phyloP scores from a whole-genome alignment of 202 grass and related monocot genomes.

The Bolboschoenoplectus hybrid region DNA sequence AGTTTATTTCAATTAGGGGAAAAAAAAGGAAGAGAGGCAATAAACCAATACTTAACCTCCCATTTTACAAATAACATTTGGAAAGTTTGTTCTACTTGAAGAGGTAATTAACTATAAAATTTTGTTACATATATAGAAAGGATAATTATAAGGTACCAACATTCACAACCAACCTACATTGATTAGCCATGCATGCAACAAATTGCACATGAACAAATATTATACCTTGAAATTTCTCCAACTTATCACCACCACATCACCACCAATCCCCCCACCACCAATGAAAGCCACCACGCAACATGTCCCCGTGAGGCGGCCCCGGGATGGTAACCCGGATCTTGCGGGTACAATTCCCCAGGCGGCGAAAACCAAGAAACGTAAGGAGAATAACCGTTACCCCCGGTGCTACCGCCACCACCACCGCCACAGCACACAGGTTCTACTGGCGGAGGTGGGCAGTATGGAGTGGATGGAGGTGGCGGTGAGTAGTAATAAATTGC shows the following conservation, averaged over 20 bases:
- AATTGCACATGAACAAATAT: not conserved
- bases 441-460: slow-evolving; percentile 27
- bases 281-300: not conserved
- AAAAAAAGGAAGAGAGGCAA: not conserved
- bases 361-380: slow-evolving; percentile 53
- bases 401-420: not conserved
- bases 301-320: slow-evolving; percentile 27
- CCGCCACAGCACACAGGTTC: slow-evolving; percentile 5
- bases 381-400: slow-evolving; percentile 28
- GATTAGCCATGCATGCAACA: slow-evolving; percentile 7
- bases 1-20: not conserved
- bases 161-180: slow-evolving; percentile 31
- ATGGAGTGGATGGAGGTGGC: slow-evolving; percentile 10
- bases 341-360: slow-evolving; percentile 65
- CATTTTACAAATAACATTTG: slow-evolving; percentile 19
- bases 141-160: slow-evolving; percentile 13
- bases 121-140: slow-evolving; percentile 19
- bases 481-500: slow-evolving; percentile 8
- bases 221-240: not conserved
- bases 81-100: not conserved
- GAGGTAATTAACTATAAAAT: slow-evolving; percentile 22
- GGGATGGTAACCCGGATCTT: slow-evolving; percentile 59
- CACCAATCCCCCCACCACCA: slow-evolving; percentile 35
- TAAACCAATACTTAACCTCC: not conserved
- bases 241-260: slow-evolving; percentile 42